These are phyloP conservation scores for Amoebophrya sp. DNA, from an alignment of 169 alveolate species.

Conservation along the genomic window DNA sequence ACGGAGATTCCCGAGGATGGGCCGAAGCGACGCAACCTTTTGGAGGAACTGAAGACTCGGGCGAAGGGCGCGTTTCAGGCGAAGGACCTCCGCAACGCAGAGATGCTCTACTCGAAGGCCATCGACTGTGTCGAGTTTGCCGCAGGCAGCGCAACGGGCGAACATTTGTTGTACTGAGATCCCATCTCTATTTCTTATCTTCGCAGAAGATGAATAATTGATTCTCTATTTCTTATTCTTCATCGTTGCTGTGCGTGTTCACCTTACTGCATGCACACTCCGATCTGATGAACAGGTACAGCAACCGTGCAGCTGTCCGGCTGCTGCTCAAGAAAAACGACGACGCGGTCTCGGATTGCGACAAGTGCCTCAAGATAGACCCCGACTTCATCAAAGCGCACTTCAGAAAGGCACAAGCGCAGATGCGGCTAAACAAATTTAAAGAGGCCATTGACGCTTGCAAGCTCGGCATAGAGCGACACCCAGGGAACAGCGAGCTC, in stretches of 20 bases:
- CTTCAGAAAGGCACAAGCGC: background rate
- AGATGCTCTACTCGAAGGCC: background rate
- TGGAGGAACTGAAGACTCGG: background rate
- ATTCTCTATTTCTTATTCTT: background rate
- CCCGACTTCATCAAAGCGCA: background rate
- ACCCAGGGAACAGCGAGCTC: background rate
- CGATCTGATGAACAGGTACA: background rate
- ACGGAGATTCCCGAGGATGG: background rate
- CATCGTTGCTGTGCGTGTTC: background rate
- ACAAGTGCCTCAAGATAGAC: background rate
- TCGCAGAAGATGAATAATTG: background rate
- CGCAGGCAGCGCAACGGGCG: no score
- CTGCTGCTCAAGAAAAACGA: background rate
- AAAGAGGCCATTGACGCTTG: background rate
- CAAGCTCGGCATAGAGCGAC: background rate
- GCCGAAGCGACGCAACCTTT: background rate
- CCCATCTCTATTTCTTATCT: background rate
- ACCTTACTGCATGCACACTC: background rate
- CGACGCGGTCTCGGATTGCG: background rate
- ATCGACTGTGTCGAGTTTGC: background rate
- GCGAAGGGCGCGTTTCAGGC: background rate
- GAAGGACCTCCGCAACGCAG: background rate
- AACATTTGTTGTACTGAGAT: background rate
- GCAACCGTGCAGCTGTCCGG: background rate
- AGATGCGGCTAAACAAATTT: background rate